These are phyloP conservation scores for Microsporum canis DNA, from an alignment of 2,329 filamentous ascomycete species.

Conservation along the genomic window DNA sequence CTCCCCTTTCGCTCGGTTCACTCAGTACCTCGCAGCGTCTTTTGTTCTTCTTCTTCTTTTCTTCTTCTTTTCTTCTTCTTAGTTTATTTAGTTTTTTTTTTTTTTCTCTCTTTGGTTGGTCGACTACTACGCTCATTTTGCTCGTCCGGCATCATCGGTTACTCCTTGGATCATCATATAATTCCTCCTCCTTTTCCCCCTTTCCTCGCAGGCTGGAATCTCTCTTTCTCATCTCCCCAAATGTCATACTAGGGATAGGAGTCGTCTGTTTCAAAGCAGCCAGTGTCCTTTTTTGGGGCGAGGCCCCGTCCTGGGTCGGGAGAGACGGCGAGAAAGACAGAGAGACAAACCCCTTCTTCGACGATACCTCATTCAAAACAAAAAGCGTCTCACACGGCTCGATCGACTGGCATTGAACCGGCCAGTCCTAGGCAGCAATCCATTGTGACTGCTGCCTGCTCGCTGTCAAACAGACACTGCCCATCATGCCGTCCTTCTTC, in stretches of 20 bases:
- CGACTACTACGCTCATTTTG: neutral
- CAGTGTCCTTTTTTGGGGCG: neutral
- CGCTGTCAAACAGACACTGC: constrained; percentile 4
- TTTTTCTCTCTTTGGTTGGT: neutral
- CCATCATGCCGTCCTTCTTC: constrained; percentile 35
- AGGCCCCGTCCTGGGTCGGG: neutral
- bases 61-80: neutral
- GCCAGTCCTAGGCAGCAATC: neutral
- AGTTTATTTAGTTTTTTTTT: neutral
- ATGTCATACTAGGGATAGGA: neutral
- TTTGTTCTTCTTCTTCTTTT: neutral
- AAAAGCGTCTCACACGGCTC: constrained; percentile 14
- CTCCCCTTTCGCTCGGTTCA: neutral
- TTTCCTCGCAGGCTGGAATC: neutral
- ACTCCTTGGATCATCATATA: neutral
- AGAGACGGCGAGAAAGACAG: neutral
- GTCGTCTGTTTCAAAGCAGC: neutral
- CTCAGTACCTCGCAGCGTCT: neutral
- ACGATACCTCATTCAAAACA: neutral
- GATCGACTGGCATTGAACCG: neutral
- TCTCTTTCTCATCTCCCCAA: constrained; percentile 3
- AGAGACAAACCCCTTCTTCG: neutral
- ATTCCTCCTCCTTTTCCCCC: neutral
- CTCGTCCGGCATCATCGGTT: neutral
- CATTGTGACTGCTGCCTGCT: constrained; percentile 19